These are phyloP conservation scores for Pseudogymnoascus verrucosus DNA, from an alignment of 2,329 filamentous ascomycete genomes.

Conservation along the genomic window DNA sequence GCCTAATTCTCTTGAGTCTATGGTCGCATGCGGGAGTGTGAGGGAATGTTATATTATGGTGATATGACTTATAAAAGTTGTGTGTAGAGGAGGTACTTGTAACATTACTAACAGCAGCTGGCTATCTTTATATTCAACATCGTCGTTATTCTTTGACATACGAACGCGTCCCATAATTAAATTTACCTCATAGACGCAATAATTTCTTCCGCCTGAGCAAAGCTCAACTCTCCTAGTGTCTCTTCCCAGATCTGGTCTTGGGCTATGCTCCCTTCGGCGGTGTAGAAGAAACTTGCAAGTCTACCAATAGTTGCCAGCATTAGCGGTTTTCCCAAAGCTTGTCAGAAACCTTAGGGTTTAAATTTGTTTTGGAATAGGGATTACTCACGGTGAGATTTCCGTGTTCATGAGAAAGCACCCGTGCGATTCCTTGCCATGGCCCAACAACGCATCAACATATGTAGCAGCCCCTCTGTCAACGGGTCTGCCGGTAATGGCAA, in stretches of 20 bases:
- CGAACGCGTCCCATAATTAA: neutral
- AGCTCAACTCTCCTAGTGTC: slow-evolving; percentile 30
- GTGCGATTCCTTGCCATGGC: slow-evolving; percentile 40
- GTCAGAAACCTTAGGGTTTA: neutral
- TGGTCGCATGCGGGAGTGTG: too few species aligned
- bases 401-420: slow-evolving; percentile 42
- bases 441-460: slow-evolving; percentile 38
- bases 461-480: slow-evolving; percentile 36
- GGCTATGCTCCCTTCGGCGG: slow-evolving; percentile 28
- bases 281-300: slow-evolving; percentile 29
- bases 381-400: slow-evolving; percentile 37
- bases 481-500: slow-evolving; percentile 25
- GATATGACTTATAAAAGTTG: neutral
- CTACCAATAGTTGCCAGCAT: slow-evolving; percentile 17
- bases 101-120: neutral
- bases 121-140: neutral
- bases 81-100: neutral
- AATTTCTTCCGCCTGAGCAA: slow-evolving; percentile 20
- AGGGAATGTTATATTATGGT: too few species aligned
- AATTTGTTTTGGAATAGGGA: too few species aligned
- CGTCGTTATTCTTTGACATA: neutral
- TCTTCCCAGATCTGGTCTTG: slow-evolving; percentile 34
- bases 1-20: too few species aligned
- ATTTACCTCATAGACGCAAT: slow-evolving; percentile 8
- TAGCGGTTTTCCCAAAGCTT: neutral